Percentiles rank a stretch among this genome's conserved stretches.
Evolutionary conservation across 192 early-diverging fungal genomes (phyloP).

Genomic region (Coemansia sp.): DNA sequence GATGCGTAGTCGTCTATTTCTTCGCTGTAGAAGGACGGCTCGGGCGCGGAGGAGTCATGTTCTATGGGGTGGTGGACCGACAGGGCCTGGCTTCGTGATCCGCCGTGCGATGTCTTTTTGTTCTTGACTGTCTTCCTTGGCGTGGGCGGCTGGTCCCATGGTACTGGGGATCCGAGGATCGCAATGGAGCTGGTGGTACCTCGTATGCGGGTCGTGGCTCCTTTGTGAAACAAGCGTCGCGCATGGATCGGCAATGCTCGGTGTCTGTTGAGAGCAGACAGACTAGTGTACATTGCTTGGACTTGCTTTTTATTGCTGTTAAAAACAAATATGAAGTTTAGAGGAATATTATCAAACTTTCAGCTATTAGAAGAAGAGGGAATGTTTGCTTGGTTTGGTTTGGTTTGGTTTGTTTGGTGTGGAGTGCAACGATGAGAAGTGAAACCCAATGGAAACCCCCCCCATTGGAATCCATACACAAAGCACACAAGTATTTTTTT

Average conservation of each 20-base stretch:
- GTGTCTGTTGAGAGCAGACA: neutral
- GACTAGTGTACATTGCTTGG: neutral
- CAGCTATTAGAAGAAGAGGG: no score
- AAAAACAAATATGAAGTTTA: no score
- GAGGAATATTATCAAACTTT: no score
- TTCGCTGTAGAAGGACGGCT: conserved; percentile 38
- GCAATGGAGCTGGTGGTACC: conserved; percentile 17
- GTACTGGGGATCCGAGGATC: conserved; percentile 14
- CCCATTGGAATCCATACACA: no score
- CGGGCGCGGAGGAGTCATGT: neutral
- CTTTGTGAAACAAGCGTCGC: neutral
- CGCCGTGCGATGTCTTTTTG: neutral
- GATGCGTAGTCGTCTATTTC: conserved; percentile 55
- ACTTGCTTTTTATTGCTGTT: no score
- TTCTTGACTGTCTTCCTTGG: neutral
- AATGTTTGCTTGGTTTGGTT: no score
- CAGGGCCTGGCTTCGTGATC: neutral
- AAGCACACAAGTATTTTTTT: no score
- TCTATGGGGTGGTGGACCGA: conserved; percentile 7
- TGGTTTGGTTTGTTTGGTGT: no score
- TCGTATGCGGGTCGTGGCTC: neutral
- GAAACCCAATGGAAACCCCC: no score
- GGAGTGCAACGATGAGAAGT: no score
- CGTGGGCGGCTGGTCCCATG: conserved; percentile 1
- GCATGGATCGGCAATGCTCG: neutral